A percentile compares a stretch with the other conserved stretches of the same genome.
phyloP scores from a whole-genome alignment of 169 alveolate genomes.

The Cryptosporidium xiaoi region DNA sequence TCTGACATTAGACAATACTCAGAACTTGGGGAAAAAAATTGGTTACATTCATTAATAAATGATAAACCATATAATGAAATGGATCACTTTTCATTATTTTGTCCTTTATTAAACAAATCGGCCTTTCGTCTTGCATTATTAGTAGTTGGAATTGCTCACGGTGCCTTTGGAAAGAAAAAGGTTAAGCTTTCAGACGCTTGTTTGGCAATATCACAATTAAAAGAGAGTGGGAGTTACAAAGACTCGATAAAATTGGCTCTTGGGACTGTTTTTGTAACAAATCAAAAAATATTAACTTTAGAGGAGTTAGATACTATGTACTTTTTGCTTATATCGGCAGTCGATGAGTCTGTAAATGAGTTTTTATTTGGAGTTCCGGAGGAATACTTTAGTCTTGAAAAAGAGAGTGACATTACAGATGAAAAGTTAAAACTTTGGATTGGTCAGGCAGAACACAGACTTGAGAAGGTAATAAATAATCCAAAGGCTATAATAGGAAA shows the following conservation, averaged over 20 bases:
- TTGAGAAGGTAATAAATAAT: conserved; percentile 20
- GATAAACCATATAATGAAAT: conserved; percentile 50
- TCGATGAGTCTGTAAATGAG: conserved; percentile 42
- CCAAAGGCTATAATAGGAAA: conserved; percentile 29
- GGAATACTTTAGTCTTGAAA: conserved; percentile 21
- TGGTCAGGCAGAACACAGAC: conserved; percentile 62
- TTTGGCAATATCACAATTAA: conserved; percentile 59
- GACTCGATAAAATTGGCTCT: conserved; percentile 48
- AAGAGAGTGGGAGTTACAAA: background rate
- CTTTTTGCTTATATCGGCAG: conserved; percentile 19
- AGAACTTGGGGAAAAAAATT: conserved; percentile 19
- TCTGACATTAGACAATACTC: conserved; percentile 29
- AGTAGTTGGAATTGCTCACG: conserved; percentile 62
- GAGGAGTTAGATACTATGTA: conserved; percentile 47
- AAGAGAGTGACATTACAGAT: conserved; percentile 47
- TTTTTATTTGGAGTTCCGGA: conserved; percentile 58
- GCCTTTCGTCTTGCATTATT: conserved; percentile 68
- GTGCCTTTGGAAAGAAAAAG: conserved; percentile 40
- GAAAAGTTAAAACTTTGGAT: conserved; percentile 60
- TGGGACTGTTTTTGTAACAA: conserved; percentile 38
- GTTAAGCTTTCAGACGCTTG: conserved; percentile 65
- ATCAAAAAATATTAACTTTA: conserved; percentile 28
- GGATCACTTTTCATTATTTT: conserved; percentile 60
- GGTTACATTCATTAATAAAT: conserved; percentile 36
- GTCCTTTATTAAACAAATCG: conserved; percentile 54